These are phyloP conservation scores for Rugonectria rugulosa DNA, from an alignment of 2,329 filamentous ascomycete species.

Conservation along the genomic window DNA sequence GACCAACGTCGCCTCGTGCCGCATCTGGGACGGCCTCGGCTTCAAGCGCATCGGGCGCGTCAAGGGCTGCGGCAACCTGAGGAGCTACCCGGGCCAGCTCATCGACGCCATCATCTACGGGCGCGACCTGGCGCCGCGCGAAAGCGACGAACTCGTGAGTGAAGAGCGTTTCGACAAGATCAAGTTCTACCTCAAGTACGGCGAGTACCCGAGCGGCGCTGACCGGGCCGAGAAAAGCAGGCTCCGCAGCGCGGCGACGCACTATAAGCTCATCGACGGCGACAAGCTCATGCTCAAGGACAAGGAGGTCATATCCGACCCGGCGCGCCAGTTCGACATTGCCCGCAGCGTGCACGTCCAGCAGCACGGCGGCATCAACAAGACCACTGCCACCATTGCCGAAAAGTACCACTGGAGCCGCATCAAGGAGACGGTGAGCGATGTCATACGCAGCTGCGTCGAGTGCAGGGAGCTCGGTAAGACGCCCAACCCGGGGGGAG, in stretches of 20 bases:
- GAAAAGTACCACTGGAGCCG: conserved; percentile 97
- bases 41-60: conserved; percentile 93
- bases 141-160: conserved; percentile 83
- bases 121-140: conserved; percentile 62
- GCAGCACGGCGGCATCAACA: conserved; percentile 94
- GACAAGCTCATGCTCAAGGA: conserved; percentile 96
- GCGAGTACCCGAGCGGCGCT: conserved; percentile 90
- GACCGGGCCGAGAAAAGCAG: conserved; percentile 96
- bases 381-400: conserved; percentile 92
- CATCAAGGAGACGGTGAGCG: conserved; percentile 96
- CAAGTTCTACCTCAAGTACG: conserved; percentile 93
- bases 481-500: conserved; percentile 47
- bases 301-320: conserved; percentile 95
- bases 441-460: conserved; percentile 89
- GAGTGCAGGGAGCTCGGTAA: conserved; percentile 86
- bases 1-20: conserved; percentile 88
- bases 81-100: conserved; percentile 71
- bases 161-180: conserved; percentile 99
- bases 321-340: conserved; percentile 88
- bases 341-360: conserved; percentile 77
- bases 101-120: conserved; percentile 84
- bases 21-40: conserved; percentile 89
- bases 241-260: conserved; percentile 89
- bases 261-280: conserved; percentile 83
- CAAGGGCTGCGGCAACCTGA: conserved; percentile 73